Percentiles rank a stretch among this genome's conserved stretches.
Evolutionary conservation across 202 grass and related monocot species (phyloP).

Genomic region (Eragrostis tef): DNA sequence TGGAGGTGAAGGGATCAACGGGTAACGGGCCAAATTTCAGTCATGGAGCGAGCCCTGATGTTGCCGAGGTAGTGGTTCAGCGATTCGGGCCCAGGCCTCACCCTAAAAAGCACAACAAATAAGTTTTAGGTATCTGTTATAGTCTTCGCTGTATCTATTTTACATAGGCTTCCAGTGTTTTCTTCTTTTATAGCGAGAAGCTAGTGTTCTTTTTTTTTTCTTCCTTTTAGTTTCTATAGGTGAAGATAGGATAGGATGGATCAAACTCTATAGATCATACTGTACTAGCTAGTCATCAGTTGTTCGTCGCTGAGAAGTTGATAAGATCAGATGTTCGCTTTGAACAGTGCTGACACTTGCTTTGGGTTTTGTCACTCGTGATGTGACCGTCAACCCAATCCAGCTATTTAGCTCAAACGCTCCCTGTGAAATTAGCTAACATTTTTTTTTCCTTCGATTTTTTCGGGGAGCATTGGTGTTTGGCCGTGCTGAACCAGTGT

Average conservation of each 20-base stretch:
- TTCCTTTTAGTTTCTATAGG: neutral
- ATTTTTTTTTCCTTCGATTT: too few species aligned
- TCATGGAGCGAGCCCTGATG: slow-evolving; percentile 12
- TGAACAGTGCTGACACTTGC: neutral
- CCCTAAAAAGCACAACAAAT: slow-evolving; percentile 64
- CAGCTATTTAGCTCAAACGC: neutral
- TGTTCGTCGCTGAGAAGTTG: slow-evolving; percentile 8
- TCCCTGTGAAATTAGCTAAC: neutral
- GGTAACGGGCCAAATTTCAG: slow-evolving; percentile 17
- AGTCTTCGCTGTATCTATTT: slow-evolving; percentile 35
- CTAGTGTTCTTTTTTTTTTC: too few species aligned
- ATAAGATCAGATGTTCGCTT: neutral
- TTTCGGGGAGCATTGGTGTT: neutral
- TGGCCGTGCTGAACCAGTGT: neutral
- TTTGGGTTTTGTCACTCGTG: slow-evolving; percentile 9
- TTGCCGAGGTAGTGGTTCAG: slow-evolving; percentile 14
- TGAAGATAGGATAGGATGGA: slow-evolving; percentile 26
- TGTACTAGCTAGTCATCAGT: slow-evolving; percentile 18
- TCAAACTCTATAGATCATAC: slow-evolving; percentile 19
- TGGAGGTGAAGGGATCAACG: neutral
- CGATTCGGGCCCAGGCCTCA: slow-evolving; percentile 45
- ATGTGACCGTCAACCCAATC: neutral
- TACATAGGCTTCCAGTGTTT: slow-evolving; percentile 25
- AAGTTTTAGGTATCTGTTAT: neutral
- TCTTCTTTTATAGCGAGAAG: neutral